phyloP scores from a whole-genome alignment of 768 basidiomycete species.

The Guyanaporus albipodus region DNA sequence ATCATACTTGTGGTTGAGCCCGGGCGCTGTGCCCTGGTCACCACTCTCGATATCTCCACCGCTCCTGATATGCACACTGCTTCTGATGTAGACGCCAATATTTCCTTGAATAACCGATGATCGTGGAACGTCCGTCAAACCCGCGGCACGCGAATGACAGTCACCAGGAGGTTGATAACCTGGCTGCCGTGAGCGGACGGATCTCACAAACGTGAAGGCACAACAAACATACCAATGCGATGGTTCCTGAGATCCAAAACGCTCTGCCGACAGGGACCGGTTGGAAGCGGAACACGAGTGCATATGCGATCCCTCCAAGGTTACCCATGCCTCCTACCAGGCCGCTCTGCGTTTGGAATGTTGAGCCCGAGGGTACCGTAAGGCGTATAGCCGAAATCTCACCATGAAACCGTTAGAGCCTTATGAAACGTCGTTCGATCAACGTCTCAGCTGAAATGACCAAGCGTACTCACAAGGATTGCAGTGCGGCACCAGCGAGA shows the following conservation, averaged over 20 bases:
- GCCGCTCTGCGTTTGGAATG: constrained; percentile 22
- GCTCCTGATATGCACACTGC: no score
- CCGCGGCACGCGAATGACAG: constrained; percentile 12
- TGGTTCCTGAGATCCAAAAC: constrained; percentile 45
- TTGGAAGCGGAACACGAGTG: constrained; percentile 31
- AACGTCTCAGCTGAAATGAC: no score
- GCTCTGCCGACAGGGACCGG: constrained; percentile 1
- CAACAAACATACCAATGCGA: constrained; percentile 31
- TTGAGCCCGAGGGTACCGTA: background rate
- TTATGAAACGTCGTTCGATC: background rate
- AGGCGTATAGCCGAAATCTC: background rate
- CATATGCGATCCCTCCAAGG: constrained; percentile 47
- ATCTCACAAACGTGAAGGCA: background rate
- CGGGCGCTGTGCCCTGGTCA: no score
- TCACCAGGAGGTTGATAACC: constrained; percentile 5
- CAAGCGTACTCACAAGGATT: constrained; percentile 2
- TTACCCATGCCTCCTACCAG: constrained; percentile 39
- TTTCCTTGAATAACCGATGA: background rate
- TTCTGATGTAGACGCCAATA: no score
- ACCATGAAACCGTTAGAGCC: constrained; percentile 29
- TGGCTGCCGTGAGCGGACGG: background rate
- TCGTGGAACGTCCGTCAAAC: background rate
- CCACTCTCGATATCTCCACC: no score
- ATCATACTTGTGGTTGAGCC: no score
- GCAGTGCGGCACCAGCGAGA: constrained; percentile 6